Conservation (phyloP, 768 basidiomycete genomes). For the Suillus alpinus region DNA sequence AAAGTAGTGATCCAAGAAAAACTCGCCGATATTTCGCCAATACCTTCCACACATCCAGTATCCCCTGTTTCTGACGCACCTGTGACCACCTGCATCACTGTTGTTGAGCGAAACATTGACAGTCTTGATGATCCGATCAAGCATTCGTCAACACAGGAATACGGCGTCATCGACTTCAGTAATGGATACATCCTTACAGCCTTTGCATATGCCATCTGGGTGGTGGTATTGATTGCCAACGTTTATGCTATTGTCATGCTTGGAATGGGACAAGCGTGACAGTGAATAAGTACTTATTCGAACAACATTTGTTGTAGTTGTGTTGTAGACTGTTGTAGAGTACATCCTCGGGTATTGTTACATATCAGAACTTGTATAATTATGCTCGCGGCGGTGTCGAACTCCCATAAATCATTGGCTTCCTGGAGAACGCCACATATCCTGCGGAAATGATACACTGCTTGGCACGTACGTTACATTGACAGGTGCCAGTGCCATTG, state of each 20-base stretch:
- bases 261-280: conserved; percentile 22
- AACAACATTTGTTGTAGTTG: neutral
- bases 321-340: neutral
- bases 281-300: neutral
- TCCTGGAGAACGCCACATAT: neutral
- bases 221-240: conserved; percentile 48
- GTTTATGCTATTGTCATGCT: conserved; percentile 50
- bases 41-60: neutral
- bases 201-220: conserved; percentile 46
- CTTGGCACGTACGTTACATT: neutral
- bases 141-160: conserved; percentile 6
- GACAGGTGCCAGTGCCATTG: neutral
- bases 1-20: neutral
- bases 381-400: neutral
- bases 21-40: neutral
- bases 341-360: neutral
- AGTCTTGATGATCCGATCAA: neutral
- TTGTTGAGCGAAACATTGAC: neutral
- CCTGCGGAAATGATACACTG: neutral
- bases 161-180: conserved; percentile 38
- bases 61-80: conserved; percentile 15
- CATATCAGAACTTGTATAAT: neutral
- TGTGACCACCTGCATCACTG: neutral
- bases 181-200: conserved; percentile 36
- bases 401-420: neutral